Evolutionary conservation across 371 early-diverging fungal species (phyloP).

Genomic region (Umbelopsis sp.): DNA sequence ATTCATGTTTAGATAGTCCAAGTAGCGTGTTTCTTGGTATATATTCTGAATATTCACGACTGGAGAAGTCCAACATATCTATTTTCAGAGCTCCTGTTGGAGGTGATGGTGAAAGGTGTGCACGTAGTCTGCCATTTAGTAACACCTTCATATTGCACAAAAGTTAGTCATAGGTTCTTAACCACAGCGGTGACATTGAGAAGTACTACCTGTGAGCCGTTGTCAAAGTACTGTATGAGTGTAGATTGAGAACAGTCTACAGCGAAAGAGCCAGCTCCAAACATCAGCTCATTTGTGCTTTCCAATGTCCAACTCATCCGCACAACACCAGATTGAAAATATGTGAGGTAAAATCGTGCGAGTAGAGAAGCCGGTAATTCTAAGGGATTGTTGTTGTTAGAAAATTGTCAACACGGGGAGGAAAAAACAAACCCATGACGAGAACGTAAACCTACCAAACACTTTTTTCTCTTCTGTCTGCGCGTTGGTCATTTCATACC

Average conservation of each 20-base stretch:
- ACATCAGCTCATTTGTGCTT: constrained; percentile 1
- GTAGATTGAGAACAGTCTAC: not conserved
- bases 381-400: not conserved
- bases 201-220: constrained; percentile 1
- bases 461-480: constrained; percentile 6
- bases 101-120: constrained; percentile 10
- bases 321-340: constrained; percentile 1
- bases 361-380: constrained; percentile 9
- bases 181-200: not conserved
- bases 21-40: constrained; percentile 13
- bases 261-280: not conserved
- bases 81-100: constrained; percentile 4
- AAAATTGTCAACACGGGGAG: not conserved
- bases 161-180: not conserved
- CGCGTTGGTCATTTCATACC: constrained; percentile 9
- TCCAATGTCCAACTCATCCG: constrained; percentile 6
- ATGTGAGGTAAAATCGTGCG: constrained; percentile 8
- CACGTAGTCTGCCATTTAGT: constrained; percentile 6
- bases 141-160: not conserved
- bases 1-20: constrained; percentile 14
- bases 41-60: constrained; percentile 13
- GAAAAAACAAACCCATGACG: not conserved
- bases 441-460: not conserved
- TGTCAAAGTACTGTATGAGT: constrained; percentile 5
- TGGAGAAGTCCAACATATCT: constrained; percentile 9